Evolutionary conservation across 306 rosid species (phyloP), one percentile per base, ranked within the genome.

Genomic region (Ziziphus jujuba): DNA sequence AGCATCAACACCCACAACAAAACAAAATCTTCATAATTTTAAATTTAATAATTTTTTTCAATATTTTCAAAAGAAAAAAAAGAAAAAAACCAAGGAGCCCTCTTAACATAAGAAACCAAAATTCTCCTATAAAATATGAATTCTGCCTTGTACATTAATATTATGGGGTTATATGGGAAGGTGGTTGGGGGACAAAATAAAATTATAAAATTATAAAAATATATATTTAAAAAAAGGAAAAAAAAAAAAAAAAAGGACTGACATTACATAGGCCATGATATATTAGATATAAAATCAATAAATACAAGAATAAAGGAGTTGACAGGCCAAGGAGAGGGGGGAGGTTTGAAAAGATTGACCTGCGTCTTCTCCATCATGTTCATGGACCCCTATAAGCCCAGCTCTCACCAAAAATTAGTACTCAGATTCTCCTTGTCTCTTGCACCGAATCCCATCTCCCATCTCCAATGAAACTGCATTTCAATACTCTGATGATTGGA

Each of bases 301-400:
- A 80, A 84, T 84, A 83, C 74, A 82, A 87, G 63, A 50, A 21
- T 56, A 51, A 61, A 74, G 71, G 80, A 84, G 66, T 75, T 75
- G 90, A 87, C 86, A 75, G 75, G 76, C 72, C 71, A 79, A 59
- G 72, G 40, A 12, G 40, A 12, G 25, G 50, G 34, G 51, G 3
- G 21, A 54, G 68, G 71, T 53, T 77, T 80, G 70, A 84, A 82
- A 82, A 84, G 84, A 80, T 87, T 86, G 92, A 84, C 87, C 87
- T 83, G 85, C 36, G 77, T 79, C 81, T 78, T 77, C 69, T 57
- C 24, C 7, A 67, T 22, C 65, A 9, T 24, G 23, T 14, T 13
- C 48, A 55, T 75, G 71, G 61, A 66, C 71, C 61, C 48, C 20
- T 9, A 48, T 17, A 66, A 47, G 38, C 49, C 13, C 19, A 53